phyloP scores from a whole-genome alignment of 192 early-diverging fungal genomes.

The Pilobolus umbonatus region DNA sequence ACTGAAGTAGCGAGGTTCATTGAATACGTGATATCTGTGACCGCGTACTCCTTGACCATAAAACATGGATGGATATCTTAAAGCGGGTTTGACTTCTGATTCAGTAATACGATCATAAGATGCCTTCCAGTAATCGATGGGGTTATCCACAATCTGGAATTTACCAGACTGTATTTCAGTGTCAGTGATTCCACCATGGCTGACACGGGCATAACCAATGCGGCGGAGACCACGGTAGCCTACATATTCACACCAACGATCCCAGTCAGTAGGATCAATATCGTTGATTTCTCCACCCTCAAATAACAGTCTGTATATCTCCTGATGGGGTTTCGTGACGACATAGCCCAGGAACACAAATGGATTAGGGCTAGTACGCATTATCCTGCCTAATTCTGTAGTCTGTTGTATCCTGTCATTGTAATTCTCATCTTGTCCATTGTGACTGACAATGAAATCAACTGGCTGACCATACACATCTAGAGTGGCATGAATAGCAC shows the following conservation, averaged over 20 bases:
- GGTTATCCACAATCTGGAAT: conserved; percentile 56
- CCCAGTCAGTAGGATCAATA: conserved; percentile 69
- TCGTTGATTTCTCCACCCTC: conserved; percentile 66
- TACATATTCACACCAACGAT: conserved; percentile 84
- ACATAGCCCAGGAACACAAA: conserved; percentile 81
- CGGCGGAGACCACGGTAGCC: conserved; percentile 73
- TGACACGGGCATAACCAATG: conserved; percentile 68
- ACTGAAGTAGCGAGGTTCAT: conserved; percentile 68
- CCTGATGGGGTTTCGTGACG: conserved; percentile 64
- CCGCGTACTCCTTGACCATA: conserved; percentile 63
- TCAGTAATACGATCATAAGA: conserved; percentile 57
- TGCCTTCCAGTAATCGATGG: conserved; percentile 40
- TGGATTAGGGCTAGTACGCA: conserved; percentile 67
- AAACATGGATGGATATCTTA: conserved; percentile 67
- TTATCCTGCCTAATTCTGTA: conserved; percentile 71
- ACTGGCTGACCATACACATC: conserved; percentile 75
- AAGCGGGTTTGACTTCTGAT: conserved; percentile 40
- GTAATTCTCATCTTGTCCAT: conserved; percentile 76
- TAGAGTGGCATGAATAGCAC: conserved; percentile 82
- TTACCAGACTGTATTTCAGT: conserved; percentile 81
- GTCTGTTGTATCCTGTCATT: conserved; percentile 73
- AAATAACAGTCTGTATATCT: conserved; percentile 61
- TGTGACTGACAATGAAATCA: conserved; percentile 79
- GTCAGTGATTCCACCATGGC: conserved; percentile 76
- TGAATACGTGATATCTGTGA: conserved; percentile 76